Base-by-base conservation (phyloP, 371 early-diverging fungal species). In the Actinomortierella wolfii region DNA sequence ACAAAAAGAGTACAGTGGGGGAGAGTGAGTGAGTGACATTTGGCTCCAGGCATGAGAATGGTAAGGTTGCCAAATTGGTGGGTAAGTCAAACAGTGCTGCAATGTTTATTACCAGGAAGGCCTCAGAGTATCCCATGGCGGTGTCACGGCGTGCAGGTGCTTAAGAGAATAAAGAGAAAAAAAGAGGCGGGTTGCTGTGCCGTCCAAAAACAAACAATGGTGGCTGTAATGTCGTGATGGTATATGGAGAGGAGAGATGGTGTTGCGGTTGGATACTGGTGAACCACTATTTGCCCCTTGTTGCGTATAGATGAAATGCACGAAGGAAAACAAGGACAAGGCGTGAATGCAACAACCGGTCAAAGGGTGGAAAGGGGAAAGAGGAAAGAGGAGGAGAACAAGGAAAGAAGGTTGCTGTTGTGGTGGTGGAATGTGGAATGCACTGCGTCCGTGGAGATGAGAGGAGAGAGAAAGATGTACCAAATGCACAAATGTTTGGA, bases 121-220 rank as follows among this genome's bases (percentile, higher is more conserved):
- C 43, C 8, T 67, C 67, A 47, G 61, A 17, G 42, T 48, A 67
- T 20, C 61, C 67, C 67, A 67, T 64, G 21, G 50, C 25, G 21
- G 44, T 34, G 34, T 34, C 11, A 11, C 34, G 7, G 7, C 11
- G 34, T 6, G 34, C 34, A 34, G 34, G 4, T 34, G 34, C 7
- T 34, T 34, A 11, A n/a, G n/a, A n/a, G n/a, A n/a, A n/a, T n/a
- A 29, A 46, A n/a, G 23, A 14, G 40, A 18, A 24, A 43, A 6
- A 41, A 29, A n/a, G 29, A 40, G 46, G 13, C 1, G 53, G 44
- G 20, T 18, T 45, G 40, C 46, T 39, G 29, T n/a, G n/a, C n/a
- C n/a, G n/a, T n/a, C n/a, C n/a, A n/a, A 58, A 28, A 15, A 23
- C 23, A 24, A 17, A 9, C 34, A 5, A 40, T 21, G 26, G 25